phyloP scores from a whole-genome alignment of 2,329 filamentous ascomycete species.

The Gremmenia infestans region DNA sequence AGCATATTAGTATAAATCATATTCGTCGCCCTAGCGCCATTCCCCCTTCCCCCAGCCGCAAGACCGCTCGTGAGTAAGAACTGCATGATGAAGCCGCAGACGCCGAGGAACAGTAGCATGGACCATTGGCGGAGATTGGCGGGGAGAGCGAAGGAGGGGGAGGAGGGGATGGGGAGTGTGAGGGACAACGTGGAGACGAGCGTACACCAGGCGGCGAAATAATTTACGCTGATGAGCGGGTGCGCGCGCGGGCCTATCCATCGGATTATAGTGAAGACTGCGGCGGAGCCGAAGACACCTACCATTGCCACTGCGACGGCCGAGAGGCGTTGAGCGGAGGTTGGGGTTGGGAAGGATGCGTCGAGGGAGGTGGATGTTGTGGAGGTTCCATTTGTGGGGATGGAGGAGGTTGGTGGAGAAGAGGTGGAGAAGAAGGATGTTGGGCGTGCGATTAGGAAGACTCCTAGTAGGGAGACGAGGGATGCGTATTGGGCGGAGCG shows the following conservation, averaged over 20 bases:
- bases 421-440: slow-evolving; percentile 25
- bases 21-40: slow-evolving; percentile 49
- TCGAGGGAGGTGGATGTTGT: slow-evolving; percentile 2
- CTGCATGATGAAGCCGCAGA: slow-evolving; percentile 79
- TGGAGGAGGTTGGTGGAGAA: not conserved
- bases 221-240: slow-evolving; percentile 79
- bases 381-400: not conserved
- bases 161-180: slow-evolving; percentile 37
- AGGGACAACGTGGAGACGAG: slow-evolving; percentile 62
- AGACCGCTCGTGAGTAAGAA: slow-evolving; percentile 77
- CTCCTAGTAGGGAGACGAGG: slow-evolving; percentile 69
- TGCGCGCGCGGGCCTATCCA: slow-evolving; percentile 78
- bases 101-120: slow-evolving; percentile 62
- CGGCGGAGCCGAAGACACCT: slow-evolving; percentile 71
- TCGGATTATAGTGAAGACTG: slow-evolving; percentile 72
- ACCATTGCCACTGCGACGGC: slow-evolving; percentile 69
- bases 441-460: slow-evolving; percentile 75
- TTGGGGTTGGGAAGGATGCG: slow-evolving; percentile 33
- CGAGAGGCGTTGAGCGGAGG: slow-evolving; percentile 38
- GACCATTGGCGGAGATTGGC: slow-evolving; percentile 48
- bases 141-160: slow-evolving; percentile 38
- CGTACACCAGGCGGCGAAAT: slow-evolving; percentile 69
- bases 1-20: slow-evolving; percentile 69
- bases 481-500: slow-evolving; percentile 71
- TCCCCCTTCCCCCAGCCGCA: slow-evolving; percentile 27